Evolutionary conservation across 345 rosid species (phyloP).

Genomic region (Salix suchowensis): DNA sequence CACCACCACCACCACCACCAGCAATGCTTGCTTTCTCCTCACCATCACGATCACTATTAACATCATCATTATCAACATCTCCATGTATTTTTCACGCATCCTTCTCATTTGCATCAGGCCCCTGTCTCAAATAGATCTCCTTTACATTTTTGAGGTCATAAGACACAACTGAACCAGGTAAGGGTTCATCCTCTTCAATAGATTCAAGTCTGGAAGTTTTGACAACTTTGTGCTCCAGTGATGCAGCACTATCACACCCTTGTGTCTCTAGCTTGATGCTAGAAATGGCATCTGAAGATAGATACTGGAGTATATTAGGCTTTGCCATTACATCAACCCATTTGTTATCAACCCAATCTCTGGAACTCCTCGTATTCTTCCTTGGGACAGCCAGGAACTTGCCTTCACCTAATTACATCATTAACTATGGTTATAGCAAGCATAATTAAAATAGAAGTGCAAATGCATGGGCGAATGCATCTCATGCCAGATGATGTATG

Average conservation of each 20-base stretch:
- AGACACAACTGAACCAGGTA: not conserved
- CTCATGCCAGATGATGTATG: not conserved
- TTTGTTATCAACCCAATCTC: conserved; percentile 69
- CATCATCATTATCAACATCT: not conserved
- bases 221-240: conserved; percentile 15
- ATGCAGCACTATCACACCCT: not conserved
- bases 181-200: conserved; percentile 37
- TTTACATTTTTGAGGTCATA: not conserved
- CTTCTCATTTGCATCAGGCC: not conserved
- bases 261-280: not conserved
- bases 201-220: conserved; percentile 20
- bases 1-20: not conserved
- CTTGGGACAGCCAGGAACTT: conserved; percentile 46
- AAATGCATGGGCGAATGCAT: not conserved
- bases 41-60: not conserved
- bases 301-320: conserved; percentile 44
- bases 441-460: not conserved
- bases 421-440: conserved; percentile 12
- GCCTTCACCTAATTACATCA: conserved; percentile 53
- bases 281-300: conserved; percentile 12
- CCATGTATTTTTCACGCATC: not conserved
- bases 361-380: conserved; percentile 64
- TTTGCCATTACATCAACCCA: conserved; percentile 72
- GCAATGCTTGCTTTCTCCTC: not conserved
- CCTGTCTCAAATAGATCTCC: not conserved